These are phyloP conservation scores for Amniculicola lignicola DNA, from an alignment of 495 filamentous ascomycete genomes.

Conservation along the genomic window DNA sequence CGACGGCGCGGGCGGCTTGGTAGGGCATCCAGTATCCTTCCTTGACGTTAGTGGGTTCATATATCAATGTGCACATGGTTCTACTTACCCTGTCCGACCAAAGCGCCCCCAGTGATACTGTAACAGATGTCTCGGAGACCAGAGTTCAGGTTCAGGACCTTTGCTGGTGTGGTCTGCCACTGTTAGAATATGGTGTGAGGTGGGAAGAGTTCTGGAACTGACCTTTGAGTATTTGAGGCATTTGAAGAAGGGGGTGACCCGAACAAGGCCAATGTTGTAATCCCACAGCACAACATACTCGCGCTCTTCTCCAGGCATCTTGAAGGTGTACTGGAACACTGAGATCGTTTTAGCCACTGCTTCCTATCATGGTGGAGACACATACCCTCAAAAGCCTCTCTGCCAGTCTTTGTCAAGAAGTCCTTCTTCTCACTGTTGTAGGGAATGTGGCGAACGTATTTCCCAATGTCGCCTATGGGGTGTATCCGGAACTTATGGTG, in stretches of 20 bases:
- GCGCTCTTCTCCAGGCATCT: conserved; percentile 61
- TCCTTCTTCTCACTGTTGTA: conserved; percentile 91
- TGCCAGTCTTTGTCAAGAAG: conserved; percentile 77
- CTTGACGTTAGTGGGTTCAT: conserved; percentile 25
- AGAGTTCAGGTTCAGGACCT: conserved; percentile 72
- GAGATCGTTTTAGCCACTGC: conserved; percentile 7
- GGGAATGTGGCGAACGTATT: conserved; percentile 75
- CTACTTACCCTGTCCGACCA: conserved; percentile 78
- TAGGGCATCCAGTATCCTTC: conserved; percentile 97
- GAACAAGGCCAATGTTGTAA: conserved; percentile 90
- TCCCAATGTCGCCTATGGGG: conserved; percentile 65
- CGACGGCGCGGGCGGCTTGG: conserved; percentile 74
- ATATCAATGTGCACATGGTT: neutral
- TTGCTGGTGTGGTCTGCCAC: conserved; percentile 75
- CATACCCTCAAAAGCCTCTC: conserved; percentile 85
- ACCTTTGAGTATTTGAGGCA: conserved; percentile 85
- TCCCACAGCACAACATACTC: conserved; percentile 90
- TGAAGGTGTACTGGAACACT: conserved; percentile 95
- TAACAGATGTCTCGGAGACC: conserved; percentile 82
- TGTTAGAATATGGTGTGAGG: conserved; percentile 2
- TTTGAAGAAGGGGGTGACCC: conserved; percentile 94
- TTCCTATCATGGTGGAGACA: conserved; percentile 13
- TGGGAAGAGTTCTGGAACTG: conserved; percentile 4
- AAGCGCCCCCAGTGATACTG: conserved; percentile 90
- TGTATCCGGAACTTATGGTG: conserved; percentile 61